phyloP scores from a whole-genome alignment of 371 early-diverging fungal genomes.

The Chytridium lagenaria region DNA sequence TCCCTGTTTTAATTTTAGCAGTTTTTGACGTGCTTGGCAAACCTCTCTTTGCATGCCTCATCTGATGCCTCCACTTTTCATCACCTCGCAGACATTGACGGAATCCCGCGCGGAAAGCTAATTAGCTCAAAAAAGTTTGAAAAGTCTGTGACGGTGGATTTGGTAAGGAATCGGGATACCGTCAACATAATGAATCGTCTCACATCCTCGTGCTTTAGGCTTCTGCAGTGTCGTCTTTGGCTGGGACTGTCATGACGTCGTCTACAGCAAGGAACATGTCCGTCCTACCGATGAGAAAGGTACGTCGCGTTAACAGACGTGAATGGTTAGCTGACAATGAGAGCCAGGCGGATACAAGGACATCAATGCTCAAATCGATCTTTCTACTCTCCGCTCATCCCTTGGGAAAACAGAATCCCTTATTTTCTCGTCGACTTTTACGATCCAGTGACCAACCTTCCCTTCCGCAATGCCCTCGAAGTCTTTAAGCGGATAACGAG shows the following conservation, averaged over 20 bases:
- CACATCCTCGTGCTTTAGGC: too few species aligned
- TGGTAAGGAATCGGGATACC: constrained; percentile 52
- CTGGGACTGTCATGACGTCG: constrained; percentile 73
- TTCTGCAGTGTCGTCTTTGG: constrained; percentile 87
- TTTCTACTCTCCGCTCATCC: constrained; percentile 71
- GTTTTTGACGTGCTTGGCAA: too few species aligned
- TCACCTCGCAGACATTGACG: constrained; percentile 81
- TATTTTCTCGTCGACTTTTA: constrained; percentile 75
- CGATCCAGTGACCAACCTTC: constrained; percentile 60
- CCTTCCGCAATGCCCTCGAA: constrained; percentile 68
- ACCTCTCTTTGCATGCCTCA: too few species aligned
- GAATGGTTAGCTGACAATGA: constrained; percentile 13
- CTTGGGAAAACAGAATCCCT: constrained; percentile 79
- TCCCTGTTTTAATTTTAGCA: too few species aligned
- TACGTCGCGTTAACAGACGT: background rate
- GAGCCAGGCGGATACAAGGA: constrained; percentile 62
- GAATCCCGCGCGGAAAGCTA: constrained; percentile 78
- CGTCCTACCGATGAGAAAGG: constrained; percentile 26
- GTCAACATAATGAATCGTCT: too few species aligned
- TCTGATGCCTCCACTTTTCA: too few species aligned
- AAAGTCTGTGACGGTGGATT: constrained; percentile 69
- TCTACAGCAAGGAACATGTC: constrained; percentile 40
- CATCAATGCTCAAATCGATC: constrained; percentile 73
- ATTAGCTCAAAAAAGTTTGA: constrained; percentile 73
- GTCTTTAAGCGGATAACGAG: constrained; percentile 61